Conservation (phyloP, 495 filamentous ascomycete species). For the Penicillium bialowiezense region DNA sequence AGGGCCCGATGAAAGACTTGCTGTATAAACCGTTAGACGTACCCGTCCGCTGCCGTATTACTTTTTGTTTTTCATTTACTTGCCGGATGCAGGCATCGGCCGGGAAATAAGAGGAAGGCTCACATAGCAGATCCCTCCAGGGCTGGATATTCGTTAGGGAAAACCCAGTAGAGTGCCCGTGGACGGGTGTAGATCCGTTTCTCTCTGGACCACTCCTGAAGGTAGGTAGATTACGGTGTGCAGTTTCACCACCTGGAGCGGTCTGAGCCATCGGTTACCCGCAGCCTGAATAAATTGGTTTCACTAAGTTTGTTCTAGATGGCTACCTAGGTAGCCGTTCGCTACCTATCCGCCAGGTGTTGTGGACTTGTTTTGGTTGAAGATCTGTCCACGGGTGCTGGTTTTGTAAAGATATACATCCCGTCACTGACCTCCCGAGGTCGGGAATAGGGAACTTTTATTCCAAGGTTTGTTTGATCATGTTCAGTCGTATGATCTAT, state of each 20-base stretch:
- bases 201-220: slow-evolving; percentile 8
- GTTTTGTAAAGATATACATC: background rate
- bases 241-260: slow-evolving; percentile 26
- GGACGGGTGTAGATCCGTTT: slow-evolving; percentile 13
- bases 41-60: slow-evolving; percentile 8
- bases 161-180: background rate
- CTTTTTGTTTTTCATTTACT: background rate
- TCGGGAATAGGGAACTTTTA: too few species aligned
- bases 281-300: slow-evolving; percentile 17
- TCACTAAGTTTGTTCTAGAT: slow-evolving; percentile 7
- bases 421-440: too few species aligned
- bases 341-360: background rate
- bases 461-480: too few species aligned
- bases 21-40: slow-evolving; percentile 32
- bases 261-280: slow-evolving; percentile 28
- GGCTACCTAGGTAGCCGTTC: background rate
- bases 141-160: background rate
- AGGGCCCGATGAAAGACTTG: slow-evolving; percentile 38
- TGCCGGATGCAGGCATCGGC: slow-evolving; percentile 5
- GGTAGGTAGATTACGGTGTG: slow-evolving; percentile 19
- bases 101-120: background rate
- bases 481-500: too few species aligned
- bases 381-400: background rate
- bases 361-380: background rate
- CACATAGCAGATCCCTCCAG: too few species aligned